Percentiles rank a stretch among this genome's conserved stretches.
Evolutionary conservation across 352 stramenopile species (phyloP).

Genomic region (Globisporangium cylindrosporum): DNA sequence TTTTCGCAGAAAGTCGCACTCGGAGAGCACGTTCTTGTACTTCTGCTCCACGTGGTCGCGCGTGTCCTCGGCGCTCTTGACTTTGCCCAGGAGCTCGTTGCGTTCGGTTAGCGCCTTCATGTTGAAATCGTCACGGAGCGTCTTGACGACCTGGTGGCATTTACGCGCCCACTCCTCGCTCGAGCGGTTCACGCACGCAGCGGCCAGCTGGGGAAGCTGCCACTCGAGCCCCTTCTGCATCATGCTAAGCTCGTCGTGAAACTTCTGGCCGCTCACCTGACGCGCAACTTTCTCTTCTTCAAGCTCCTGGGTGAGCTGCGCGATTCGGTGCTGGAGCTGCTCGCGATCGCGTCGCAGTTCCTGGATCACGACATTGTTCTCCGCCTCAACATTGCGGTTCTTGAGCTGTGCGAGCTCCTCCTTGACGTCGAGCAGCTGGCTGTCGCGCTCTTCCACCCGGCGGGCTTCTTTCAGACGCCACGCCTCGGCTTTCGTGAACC

Average conservation of each 20-base stretch:
- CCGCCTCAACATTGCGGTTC: conserved; percentile 39
- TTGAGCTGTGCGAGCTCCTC: conserved; percentile 45
- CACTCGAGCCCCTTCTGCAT: conserved; percentile 42
- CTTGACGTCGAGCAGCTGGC: conserved; percentile 40
- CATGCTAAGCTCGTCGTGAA: conserved; percentile 30
- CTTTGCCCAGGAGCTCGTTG: conserved; percentile 28
- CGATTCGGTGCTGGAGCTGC: conserved; percentile 19
- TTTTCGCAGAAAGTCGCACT: conserved; percentile 49
- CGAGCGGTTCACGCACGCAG: conserved; percentile 39
- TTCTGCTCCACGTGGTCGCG: conserved; percentile 39
- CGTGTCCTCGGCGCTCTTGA: conserved; percentile 25
- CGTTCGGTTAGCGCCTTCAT: conserved; percentile 31
- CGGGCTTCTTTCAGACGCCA: conserved; percentile 48
- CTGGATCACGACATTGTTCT: conserved; percentile 41
- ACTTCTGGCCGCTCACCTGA: conserved; percentile 32
- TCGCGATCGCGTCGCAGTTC: conserved; percentile 38
- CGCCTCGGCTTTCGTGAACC: conserved; percentile 43
- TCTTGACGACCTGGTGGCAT: conserved; percentile 30
- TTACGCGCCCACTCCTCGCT: conserved; percentile 46
- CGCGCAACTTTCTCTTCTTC: conserved; percentile 31
- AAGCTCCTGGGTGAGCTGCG: conserved; percentile 30
- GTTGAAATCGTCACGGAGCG: conserved; percentile 30
- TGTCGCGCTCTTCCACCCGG: conserved; percentile 50
- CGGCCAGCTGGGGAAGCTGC: conserved; percentile 50
- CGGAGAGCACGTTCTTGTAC: conserved; percentile 32